phyloP scores from a whole-genome alignment of 257 asterid genomes.

The Penstemon barbatus region DNA sequence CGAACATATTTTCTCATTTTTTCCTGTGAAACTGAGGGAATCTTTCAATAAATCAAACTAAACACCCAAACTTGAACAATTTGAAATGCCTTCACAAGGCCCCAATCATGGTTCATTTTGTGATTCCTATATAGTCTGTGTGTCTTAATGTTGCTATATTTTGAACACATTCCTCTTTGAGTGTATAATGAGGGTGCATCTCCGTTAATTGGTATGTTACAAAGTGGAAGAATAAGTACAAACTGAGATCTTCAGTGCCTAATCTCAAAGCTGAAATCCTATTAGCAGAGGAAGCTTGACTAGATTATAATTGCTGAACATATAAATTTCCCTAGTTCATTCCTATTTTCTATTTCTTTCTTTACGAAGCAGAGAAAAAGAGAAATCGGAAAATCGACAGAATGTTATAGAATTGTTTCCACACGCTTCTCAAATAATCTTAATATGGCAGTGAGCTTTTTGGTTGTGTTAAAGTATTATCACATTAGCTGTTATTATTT shows the following conservation, averaged over 20 bases:
- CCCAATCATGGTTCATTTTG: not conserved
- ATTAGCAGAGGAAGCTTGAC: not conserved
- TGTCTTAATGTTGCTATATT: not conserved
- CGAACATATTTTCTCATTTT: no score
- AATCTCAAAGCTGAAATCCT: not conserved
- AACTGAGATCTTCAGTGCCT: not conserved
- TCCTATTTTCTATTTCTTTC: not conserved
- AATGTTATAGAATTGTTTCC: not conserved
- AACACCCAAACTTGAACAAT: no score
- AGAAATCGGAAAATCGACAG: not conserved
- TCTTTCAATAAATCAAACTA: no score
- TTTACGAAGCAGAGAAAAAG: not conserved
- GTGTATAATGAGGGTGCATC: not conserved
- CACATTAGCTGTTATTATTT: slow-evolving; percentile 13
- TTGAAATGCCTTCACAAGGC: no score
- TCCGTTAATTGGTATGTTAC: not conserved
- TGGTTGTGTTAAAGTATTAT: not conserved
- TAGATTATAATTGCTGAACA: not conserved
- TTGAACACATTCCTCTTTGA: not conserved
- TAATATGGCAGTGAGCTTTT: not conserved
- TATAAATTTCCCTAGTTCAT: not conserved
- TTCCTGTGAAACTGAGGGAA: no score
- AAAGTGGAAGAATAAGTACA: not conserved
- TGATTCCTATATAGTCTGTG: not conserved
- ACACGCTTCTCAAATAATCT: no score